These are phyloP conservation scores for Inga oerstediana DNA, from an alignment of 306 rosid genomes.

Conservation along the genomic window DNA sequence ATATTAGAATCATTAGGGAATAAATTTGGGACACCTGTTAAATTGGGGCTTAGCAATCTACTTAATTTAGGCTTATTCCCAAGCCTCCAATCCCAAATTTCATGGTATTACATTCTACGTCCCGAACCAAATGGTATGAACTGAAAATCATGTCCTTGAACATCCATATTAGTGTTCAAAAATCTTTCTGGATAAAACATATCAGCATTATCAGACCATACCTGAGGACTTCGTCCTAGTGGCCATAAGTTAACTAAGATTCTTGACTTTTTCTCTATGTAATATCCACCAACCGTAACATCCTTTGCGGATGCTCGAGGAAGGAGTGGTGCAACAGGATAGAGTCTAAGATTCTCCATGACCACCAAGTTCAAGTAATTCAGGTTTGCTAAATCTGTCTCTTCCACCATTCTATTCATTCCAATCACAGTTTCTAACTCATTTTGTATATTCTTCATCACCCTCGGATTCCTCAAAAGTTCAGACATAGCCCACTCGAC, in stretches of 20 bases:
- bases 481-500: constrained; percentile 46
- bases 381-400: constrained; percentile 36
- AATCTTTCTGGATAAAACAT: constrained; percentile 42
- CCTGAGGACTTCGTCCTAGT: constrained; percentile 35
- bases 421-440: constrained; percentile 38
- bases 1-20: too few species aligned
- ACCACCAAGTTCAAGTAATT: constrained; percentile 40
- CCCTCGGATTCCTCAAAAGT: constrained; percentile 40
- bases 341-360: constrained; percentile 37
- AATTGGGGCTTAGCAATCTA: too few species aligned
- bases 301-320: constrained; percentile 30
- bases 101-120: too few species aligned
- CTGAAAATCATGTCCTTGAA: constrained; percentile 26
- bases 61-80: too few species aligned
- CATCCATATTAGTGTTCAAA: not conserved
- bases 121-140: constrained; percentile 46
- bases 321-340: constrained; percentile 25
- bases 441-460: constrained; percentile 42
- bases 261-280: constrained; percentile 31
- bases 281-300: constrained; percentile 15
- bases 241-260: constrained; percentile 39
- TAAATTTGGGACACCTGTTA: too few species aligned
- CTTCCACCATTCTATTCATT: constrained; percentile 33
- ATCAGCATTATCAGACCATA: constrained; percentile 36
- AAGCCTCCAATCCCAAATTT: too few species aligned